These are phyloP conservation scores for Irpex lacteus DNA, from an alignment of 1,284 basidiomycete genomes.

Conservation along the genomic window DNA sequence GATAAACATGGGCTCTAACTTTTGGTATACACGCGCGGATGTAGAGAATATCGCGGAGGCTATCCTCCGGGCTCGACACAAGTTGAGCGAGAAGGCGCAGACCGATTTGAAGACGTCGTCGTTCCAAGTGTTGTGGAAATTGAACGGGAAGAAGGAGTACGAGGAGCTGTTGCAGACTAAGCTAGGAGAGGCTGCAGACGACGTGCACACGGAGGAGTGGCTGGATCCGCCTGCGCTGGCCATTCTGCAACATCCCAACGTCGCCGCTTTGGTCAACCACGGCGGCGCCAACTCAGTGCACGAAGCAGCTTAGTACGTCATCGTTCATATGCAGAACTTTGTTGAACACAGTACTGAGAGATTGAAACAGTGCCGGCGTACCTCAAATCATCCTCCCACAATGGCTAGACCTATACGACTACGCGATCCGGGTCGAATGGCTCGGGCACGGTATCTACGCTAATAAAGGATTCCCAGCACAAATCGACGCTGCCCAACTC, in stretches of 20 bases:
- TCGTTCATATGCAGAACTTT: too few species aligned
- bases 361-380: constrained; percentile 6
- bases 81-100: background rate
- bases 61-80: constrained; percentile 3
- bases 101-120: too few species aligned
- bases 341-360: background rate
- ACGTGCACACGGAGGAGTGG: constrained; percentile 14
- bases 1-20: constrained; percentile 18
- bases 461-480: constrained; percentile 10
- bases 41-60: constrained; percentile 9
- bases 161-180: constrained; percentile 6
- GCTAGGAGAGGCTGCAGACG: constrained; percentile 1
- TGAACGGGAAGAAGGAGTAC: constrained; percentile 14
- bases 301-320: constrained; percentile 11
- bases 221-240: constrained; percentile 10
- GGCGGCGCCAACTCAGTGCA: constrained; percentile 13
- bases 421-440: constrained; percentile 15
- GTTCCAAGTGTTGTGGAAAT: constrained; percentile 19
- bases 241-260: constrained; percentile 13
- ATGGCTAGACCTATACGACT: constrained; percentile 18
- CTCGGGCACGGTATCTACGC: constrained; percentile 15
- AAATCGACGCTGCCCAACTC: constrained; percentile 10
- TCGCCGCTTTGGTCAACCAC: constrained; percentile 11
- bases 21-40: constrained; percentile 14
- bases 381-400: constrained; percentile 17